phyloP scores from a whole-genome alignment of 2,329 filamentous ascomycete genomes.

The Fusarium ramigenum region DNA sequence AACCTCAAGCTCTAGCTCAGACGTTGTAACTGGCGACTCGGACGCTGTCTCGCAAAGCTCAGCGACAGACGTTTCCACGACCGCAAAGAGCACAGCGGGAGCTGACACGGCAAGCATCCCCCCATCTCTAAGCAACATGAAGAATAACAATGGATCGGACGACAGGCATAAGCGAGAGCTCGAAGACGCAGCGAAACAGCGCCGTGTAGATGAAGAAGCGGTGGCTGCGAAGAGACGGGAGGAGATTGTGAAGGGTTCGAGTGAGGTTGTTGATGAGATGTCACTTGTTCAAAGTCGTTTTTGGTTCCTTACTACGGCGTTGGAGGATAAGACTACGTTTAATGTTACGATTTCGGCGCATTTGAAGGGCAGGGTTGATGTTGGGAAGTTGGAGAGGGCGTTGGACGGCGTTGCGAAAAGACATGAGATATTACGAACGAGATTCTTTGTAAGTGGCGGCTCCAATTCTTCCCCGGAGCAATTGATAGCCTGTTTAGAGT shows the following conservation, averaged over 20 bases:
- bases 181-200: neutral
- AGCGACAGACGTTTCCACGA: neutral
- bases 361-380: neutral
- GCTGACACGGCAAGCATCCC: conserved; percentile 2
- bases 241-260: neutral
- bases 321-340: conserved; percentile 1
- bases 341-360: conserved; percentile 7
- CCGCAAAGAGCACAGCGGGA: neutral
- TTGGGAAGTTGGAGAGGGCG: neutral
- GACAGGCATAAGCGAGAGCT: neutral
- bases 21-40: neutral
- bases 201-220: neutral
- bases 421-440: conserved; percentile 1
- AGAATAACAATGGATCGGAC: neutral
- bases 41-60: conserved; percentile 1
- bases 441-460: neutral
- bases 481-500: rapidly evolving
- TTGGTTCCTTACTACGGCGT: conserved; percentile 6
- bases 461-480: rapidly evolving
- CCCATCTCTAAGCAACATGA: neutral
- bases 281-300: neutral
- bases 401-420: neutral
- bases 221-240: neutral
- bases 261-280: neutral
- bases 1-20: neutral